phyloP scores from a whole-genome alignment of 2,329 filamentous ascomycete genomes.

The Aspergillus bombycis region DNA sequence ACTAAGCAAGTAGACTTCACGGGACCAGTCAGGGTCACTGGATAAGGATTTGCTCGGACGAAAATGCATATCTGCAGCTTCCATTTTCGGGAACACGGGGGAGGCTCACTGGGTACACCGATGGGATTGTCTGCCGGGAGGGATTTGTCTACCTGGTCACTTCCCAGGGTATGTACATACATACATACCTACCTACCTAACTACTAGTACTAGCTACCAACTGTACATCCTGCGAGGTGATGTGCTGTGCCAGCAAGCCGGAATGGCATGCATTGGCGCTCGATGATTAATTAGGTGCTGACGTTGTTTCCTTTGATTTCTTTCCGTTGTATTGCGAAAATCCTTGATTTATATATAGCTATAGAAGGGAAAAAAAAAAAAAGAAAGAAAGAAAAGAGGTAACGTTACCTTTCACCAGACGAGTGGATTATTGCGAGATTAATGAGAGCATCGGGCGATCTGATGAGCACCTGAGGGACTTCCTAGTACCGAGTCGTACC shows the following conservation, averaged over 20 bases:
- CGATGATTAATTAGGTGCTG: neutral
- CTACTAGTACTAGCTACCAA: neutral
- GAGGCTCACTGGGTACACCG: slow-evolving; percentile 1
- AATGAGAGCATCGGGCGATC: neutral
- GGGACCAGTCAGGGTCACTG: neutral
- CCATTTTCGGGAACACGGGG: neutral
- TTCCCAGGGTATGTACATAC: neutral
- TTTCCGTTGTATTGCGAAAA: neutral
- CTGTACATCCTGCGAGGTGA: neutral
- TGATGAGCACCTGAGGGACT: slow-evolving; percentile 1
- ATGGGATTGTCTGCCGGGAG: neutral
- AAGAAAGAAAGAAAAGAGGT: neutral
- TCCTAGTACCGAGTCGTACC: neutral
- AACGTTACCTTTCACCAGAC: neutral
- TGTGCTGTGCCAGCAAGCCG: neutral
- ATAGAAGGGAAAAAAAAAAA: neutral
- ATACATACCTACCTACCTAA: neutral
- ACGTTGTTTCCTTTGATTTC: neutral
- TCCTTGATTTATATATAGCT: neutral
- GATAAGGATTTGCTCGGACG: neutral
- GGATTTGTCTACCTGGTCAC: neutral
- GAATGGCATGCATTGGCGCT: slow-evolving; percentile 1
- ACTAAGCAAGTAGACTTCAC: neutral
- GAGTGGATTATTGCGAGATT: slow-evolving; percentile 1
- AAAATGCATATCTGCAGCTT: neutral